These are phyloP conservation scores for Durio zibethinus DNA, from an alignment of 345 rosid genomes.

Conservation along the genomic window DNA sequence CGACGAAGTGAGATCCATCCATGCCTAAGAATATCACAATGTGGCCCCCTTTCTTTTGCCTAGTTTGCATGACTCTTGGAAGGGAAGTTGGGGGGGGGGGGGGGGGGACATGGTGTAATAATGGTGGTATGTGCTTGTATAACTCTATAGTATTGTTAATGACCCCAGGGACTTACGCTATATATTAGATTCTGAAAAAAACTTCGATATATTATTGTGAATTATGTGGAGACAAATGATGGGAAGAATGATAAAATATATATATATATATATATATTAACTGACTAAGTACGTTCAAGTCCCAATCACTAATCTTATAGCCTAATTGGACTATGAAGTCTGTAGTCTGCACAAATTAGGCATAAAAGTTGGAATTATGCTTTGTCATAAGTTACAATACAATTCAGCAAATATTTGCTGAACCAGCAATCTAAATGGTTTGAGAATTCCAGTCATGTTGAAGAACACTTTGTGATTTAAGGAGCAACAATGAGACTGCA, in stretches of 20 bases:
- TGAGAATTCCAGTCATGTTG: not conserved
- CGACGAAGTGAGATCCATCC: not conserved
- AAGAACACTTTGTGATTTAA: not conserved
- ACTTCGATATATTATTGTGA: not conserved
- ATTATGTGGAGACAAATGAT: not conserved
- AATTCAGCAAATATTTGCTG: no score
- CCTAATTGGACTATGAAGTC: not conserved
- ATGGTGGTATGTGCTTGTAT: not conserved
- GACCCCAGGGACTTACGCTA: not conserved
- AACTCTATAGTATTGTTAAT: not conserved
- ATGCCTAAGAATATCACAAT: not conserved
- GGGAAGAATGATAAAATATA: not conserved
- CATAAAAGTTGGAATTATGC: not conserved
- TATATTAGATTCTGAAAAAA: not conserved
- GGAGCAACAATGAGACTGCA: not conserved
- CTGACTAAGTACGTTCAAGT: not conserved
- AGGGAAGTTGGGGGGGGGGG: not conserved
- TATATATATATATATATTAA: not conserved
- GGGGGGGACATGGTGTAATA: not conserved
- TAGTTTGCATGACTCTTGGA: not conserved
- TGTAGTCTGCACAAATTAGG: not conserved
- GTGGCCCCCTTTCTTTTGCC: not conserved
- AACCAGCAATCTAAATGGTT: not conserved
- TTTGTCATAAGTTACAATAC: no score
- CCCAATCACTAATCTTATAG: not conserved